Conservation (phyloP, 257 asterid species). For the Paraleonurus japonicus region DNA sequence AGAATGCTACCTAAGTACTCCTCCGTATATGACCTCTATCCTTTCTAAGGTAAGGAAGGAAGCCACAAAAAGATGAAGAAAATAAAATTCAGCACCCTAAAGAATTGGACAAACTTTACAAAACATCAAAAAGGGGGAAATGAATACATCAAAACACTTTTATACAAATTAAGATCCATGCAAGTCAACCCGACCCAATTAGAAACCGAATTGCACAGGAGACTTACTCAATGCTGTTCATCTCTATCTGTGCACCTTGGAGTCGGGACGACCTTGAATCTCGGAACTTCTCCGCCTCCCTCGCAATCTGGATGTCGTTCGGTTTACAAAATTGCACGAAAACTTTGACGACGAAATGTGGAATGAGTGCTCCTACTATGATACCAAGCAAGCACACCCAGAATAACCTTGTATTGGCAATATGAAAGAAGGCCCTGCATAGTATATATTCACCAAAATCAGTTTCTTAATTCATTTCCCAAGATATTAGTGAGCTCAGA, state of each 20-base stretch:
- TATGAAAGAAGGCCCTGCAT: conserved; percentile 85
- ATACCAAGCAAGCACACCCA: conserved; percentile 80
- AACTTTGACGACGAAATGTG: conserved; percentile 69
- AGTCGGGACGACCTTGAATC: conserved; percentile 26
- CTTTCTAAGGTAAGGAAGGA: conserved; percentile 27
- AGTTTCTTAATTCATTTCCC: conserved; percentile 7
- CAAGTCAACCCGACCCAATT: background rate
- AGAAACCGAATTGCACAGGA: background rate
- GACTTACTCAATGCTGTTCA: conserved; percentile 40
- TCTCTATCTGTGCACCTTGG: conserved; percentile 50
- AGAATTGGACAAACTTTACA: conserved; percentile 29
- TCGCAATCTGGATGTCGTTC: conserved; percentile 63
- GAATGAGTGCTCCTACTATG: conserved; percentile 59
- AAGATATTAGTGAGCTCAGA: background rate
- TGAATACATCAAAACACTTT: background rate
- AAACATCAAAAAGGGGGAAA: conserved; percentile 2
- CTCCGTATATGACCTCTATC: conserved; percentile 24
- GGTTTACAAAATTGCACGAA: conserved; percentile 52
- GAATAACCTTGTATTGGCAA: conserved; percentile 55
- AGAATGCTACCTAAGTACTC: conserved; percentile 35
- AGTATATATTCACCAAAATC: background rate
- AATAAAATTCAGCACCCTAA: conserved; percentile 27
- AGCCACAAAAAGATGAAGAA: conserved; percentile 6
- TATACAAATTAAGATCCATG: background rate
- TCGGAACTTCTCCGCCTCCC: conserved; percentile 75